A percentile compares a stretch with the other conserved stretches of the same genome.
phyloP scores from a whole-genome alignment of 2,329 filamentous ascomycete species.

The Colletotrichum abscissum region DNA sequence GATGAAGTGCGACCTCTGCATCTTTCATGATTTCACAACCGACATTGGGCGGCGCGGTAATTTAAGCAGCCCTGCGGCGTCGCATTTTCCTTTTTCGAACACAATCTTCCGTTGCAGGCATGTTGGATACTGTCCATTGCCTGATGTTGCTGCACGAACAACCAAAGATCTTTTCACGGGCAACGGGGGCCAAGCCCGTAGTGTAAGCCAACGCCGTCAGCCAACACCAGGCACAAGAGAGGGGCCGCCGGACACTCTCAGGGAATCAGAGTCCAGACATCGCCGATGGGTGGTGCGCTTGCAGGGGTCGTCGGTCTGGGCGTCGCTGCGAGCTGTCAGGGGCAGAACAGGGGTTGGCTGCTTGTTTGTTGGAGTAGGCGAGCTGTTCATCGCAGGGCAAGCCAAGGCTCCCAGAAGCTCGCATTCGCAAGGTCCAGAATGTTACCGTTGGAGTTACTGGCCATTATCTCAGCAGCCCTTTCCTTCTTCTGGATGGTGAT shows the following conservation, averaged over 20 bases:
- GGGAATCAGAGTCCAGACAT: neutral
- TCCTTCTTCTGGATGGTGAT: neutral
- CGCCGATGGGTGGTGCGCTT: neutral
- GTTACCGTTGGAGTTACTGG: neutral
- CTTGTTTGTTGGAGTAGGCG: conserved; percentile 30
- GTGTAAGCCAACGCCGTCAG: neutral
- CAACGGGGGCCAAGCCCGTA: neutral
- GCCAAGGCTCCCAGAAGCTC: neutral
- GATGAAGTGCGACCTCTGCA: neutral
- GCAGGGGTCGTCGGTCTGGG: neutral
- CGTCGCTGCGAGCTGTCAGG: conserved; percentile 14
- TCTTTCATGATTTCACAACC: neutral
- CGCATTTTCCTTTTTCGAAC: neutral
- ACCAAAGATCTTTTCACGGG: neutral
- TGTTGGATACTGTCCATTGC: neutral
- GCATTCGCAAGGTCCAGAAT: conserved; percentile 6
- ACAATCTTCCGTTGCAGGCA: neutral
- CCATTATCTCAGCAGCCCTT: conserved; percentile 1
- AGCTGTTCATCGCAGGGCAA: neutral
- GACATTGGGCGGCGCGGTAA: neutral
- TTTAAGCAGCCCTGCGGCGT: neutral
- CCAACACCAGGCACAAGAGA: neutral
- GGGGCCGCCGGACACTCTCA: neutral
- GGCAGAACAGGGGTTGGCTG: conserved; percentile 14
- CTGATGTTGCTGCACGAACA: neutral